Percentiles rank a stretch among this genome's conserved stretches.
These are phyloP conservation scores for Nannochloris sp. DNA, from an alignment of 139 green algal species.

Conservation along the genomic window DNA sequence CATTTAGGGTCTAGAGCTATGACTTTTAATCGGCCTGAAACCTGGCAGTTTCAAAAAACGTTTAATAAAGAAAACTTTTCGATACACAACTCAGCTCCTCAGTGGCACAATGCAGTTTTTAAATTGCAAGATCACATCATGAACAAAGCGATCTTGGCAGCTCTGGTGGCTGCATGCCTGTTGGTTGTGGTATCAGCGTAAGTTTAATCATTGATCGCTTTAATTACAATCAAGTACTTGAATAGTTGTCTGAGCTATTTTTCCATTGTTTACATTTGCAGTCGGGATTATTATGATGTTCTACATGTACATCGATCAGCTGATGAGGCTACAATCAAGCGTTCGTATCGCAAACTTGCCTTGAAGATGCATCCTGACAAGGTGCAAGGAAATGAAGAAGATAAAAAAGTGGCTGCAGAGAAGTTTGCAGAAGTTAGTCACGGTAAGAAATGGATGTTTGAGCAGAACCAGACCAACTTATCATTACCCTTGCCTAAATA, in stretches of 20 bases:
- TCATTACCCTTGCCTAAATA: no score
- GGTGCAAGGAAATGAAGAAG: slow-evolving; percentile 74
- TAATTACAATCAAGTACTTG: background rate
- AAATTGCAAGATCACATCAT: no score
- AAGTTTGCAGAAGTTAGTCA: slow-evolving; percentile 96
- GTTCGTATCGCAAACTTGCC: slow-evolving; percentile 91
- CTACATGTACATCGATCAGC: slow-evolving; percentile 72
- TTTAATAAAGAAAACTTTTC: no score
- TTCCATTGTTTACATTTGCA: slow-evolving; percentile 26
- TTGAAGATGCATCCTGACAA: slow-evolving; percentile 95
- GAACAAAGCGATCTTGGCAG: no score
- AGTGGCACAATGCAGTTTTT: no score
- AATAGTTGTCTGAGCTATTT: background rate
- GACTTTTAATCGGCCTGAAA: no score
- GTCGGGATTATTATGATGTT: slow-evolving; percentile 89
- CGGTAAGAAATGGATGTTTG: no score
- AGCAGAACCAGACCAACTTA: no score
- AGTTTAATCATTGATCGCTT: background rate
- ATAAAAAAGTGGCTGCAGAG: slow-evolving; percentile 81
- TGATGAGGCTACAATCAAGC: slow-evolving; percentile 84
- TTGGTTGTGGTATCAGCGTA: slow-evolving; percentile 11
- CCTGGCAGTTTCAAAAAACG: no score
- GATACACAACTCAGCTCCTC: no score
- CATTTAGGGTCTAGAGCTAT: no score
- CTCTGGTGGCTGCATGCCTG: slow-evolving; percentile 2